Conservation (phyloP, 257 asterid genomes). For the Vinca minor region DNA sequence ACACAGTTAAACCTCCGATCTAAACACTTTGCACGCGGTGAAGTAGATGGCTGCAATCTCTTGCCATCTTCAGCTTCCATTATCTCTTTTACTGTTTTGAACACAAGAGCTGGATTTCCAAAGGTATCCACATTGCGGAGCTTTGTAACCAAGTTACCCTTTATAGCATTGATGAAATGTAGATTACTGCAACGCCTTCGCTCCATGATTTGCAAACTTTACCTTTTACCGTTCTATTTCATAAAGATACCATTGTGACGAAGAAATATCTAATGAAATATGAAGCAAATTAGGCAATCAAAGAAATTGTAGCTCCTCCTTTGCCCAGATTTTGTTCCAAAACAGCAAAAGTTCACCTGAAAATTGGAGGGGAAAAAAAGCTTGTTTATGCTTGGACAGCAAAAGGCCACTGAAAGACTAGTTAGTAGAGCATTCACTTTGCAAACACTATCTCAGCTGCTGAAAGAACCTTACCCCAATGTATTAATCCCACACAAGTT, state of each 20-base stretch:
- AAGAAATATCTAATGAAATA: not conserved
- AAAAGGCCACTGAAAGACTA: too few species aligned
- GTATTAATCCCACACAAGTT: not conserved
- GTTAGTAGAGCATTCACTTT: not conserved
- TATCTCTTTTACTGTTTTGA: constrained; percentile 41
- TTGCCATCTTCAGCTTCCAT: constrained; percentile 31
- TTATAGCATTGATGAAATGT: constrained; percentile 47
- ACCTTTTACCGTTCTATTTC: not conserved
- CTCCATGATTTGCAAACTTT: constrained; percentile 33
- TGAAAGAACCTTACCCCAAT: not conserved
- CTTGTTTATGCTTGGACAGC: too few species aligned
- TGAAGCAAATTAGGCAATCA: not conserved
- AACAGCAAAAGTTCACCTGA: not conserved
- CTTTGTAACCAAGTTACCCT: constrained; percentile 33
- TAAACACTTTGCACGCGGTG: not conserved
- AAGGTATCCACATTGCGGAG: constrained; percentile 26
- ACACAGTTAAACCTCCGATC: constrained; percentile 10
- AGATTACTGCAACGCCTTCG: constrained; percentile 31
- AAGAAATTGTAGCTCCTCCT: not conserved
- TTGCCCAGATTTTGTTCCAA: not conserved
- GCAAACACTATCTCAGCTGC: not conserved
- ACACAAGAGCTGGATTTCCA: constrained; percentile 33
- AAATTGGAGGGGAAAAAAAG: not conserved
- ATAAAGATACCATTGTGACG: not conserved
- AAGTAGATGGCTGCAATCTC: constrained; percentile 16